These are phyloP conservation scores for Chlorella ohadii DNA, from an alignment of 139 green algal species.

Conservation along the genomic window DNA sequence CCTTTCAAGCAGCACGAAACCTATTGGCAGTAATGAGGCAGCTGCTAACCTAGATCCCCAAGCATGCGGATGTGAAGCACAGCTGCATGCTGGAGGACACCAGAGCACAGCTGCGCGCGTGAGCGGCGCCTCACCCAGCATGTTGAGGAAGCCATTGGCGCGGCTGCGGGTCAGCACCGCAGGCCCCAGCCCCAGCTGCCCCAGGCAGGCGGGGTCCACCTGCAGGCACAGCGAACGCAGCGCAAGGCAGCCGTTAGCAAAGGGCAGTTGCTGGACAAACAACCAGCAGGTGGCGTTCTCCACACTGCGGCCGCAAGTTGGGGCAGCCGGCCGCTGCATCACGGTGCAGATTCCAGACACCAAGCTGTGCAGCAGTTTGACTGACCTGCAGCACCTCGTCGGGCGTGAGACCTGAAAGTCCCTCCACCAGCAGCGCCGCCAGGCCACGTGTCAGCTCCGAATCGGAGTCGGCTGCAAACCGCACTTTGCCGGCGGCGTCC, in stretches of 20 bases:
- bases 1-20: no score
- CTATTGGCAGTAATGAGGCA: no score
- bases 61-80: no score
- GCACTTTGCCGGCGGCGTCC: conserved; percentile 49
- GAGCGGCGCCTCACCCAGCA: conserved; percentile 58
- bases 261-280: no score
- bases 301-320: no score
- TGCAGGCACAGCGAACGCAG: background rate
- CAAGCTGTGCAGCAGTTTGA: background rate
- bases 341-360: no score
- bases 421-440: conserved; percentile 66
- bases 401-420: conserved; percentile 72
- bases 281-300: no score
- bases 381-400: conserved; percentile 67
- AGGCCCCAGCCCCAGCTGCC: conserved; percentile 52
- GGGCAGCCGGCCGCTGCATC: no score
- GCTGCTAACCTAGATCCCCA: no score
- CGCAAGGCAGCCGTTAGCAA: background rate
- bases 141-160: conserved; percentile 83
- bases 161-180: conserved; percentile 71
- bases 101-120: no score
- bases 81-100: no score
- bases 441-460: conserved; percentile 82
- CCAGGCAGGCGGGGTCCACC: conserved; percentile 44
- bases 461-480: conserved; percentile 77